Evolutionary conservation across 371 early-diverging fungal genomes (phyloP).

Genomic region (Apophysomyces trapeziformis): DNA sequence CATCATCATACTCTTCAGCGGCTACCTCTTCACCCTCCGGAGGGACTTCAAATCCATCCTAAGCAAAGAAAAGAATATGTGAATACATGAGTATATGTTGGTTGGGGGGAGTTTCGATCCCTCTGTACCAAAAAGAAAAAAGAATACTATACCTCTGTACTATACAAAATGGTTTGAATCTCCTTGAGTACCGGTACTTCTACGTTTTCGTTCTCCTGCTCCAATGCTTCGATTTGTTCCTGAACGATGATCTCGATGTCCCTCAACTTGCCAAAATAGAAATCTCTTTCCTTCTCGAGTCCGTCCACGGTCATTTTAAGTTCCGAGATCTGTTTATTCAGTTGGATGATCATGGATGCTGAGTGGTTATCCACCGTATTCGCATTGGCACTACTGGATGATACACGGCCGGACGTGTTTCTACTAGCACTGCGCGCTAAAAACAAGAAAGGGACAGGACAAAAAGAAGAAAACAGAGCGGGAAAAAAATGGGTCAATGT

Average conservation of each 20-base stretch:
- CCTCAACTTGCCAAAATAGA: conserved; percentile 90
- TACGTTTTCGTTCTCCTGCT: conserved; percentile 40
- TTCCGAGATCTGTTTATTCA: conserved; percentile 74
- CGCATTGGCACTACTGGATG: conserved; percentile 27
- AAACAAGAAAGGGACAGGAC: neutral
- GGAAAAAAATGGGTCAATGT: neutral
- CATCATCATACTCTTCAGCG: conserved; percentile 51
- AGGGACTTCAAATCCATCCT: conserved; percentile 55
- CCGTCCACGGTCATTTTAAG: conserved; percentile 80
- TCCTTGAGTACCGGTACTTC: conserved; percentile 62
- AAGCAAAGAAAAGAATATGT: neutral
- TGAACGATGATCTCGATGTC: conserved; percentile 93
- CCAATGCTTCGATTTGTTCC: conserved; percentile 56
- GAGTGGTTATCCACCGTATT: conserved; percentile 29
- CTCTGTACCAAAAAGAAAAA: neutral
- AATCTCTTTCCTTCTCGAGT: conserved; percentile 93
- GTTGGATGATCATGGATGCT: conserved; percentile 60
- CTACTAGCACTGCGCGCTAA: conserved; percentile 32
- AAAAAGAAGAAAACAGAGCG: neutral
- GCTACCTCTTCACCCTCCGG: conserved; percentile 40
- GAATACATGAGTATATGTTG: neutral
- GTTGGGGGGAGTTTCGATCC: too few species aligned
- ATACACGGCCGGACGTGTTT: conserved; percentile 30
- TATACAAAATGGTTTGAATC: conserved; percentile 83
- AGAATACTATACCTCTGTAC: conserved; percentile 66